Conservation (phyloP, 2,329 filamentous ascomycete genomes). For the Epichloe bromicola region DNA sequence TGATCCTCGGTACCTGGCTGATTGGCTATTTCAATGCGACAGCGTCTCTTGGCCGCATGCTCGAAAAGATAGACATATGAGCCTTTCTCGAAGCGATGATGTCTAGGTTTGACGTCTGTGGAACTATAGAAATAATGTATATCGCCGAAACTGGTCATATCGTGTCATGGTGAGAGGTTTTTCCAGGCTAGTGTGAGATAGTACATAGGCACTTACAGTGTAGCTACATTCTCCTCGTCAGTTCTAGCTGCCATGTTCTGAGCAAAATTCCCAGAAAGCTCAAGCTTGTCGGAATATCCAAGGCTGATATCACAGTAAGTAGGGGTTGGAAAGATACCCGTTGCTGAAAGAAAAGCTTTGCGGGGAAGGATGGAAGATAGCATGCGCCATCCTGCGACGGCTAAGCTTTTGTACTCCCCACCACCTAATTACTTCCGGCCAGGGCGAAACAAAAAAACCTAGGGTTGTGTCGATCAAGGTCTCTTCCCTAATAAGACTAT, state of each 20-base stretch:
- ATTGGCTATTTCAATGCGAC: slow-evolving; percentile 66
- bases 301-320: neutral
- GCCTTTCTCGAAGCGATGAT: slow-evolving; percentile 68
- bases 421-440: neutral
- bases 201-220: slow-evolving; percentile 30
- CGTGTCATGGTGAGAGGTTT: neutral
- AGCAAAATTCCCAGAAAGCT: neutral
- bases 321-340: neutral
- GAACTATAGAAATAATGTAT: slow-evolving; percentile 67
- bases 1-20: slow-evolving; percentile 61
- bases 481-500: neutral
- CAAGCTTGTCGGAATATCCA: neutral
- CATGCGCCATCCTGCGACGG: neutral
- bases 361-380: neutral
- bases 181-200: neutral
- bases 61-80: slow-evolving; percentile 75
- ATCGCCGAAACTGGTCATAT: slow-evolving; percentile 51
- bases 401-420: neutral
- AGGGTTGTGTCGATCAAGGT: neutral
- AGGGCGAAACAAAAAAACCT: neutral
- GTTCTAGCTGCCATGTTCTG: slow-evolving; percentile 31
- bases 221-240: slow-evolving; percentile 38
- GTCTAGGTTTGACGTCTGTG: slow-evolving; percentile 53
- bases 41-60: slow-evolving; percentile 51
- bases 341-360: neutral